Conservation (phyloP, 2,329 filamentous ascomycete genomes). For the Parafenestella ontariensis region DNA sequence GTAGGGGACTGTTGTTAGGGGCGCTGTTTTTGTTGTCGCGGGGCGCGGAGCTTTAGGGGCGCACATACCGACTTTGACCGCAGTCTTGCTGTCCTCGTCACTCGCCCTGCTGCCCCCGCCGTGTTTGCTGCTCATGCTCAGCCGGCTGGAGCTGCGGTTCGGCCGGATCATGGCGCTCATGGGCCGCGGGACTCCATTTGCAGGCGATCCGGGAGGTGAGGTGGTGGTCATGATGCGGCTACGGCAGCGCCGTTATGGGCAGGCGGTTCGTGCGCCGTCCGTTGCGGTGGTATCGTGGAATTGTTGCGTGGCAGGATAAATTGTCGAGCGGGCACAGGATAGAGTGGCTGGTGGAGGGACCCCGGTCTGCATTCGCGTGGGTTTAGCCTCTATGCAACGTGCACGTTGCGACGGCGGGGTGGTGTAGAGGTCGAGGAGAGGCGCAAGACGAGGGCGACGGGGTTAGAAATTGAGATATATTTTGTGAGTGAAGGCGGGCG, state of each 20-base stretch:
- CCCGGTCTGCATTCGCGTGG: constrained; percentile 17
- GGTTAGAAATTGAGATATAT: constrained; percentile 14
- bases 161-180: constrained; percentile 82
- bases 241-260: constrained; percentile 29
- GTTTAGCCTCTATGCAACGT: neutral
- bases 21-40: neutral
- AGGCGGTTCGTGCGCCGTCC: constrained; percentile 18
- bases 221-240: constrained; percentile 41
- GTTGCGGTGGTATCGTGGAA: constrained; percentile 7
- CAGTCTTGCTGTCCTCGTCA: constrained; percentile 88
- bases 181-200: constrained; percentile 64
- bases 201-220: constrained; percentile 49
- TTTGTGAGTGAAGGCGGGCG: constrained; percentile 11
- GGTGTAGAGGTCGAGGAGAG: neutral
- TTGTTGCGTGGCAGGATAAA: constrained; percentile 11
- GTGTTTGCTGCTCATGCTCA: constrained; percentile 82
- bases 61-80: constrained; percentile 92
- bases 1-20: constrained; percentile 36
- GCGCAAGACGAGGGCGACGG: constrained; percentile 2
- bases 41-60: constrained; percentile 10
- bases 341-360: constrained; percentile 13
- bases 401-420: neutral
- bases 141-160: constrained; percentile 79
- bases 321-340: constrained; percentile 14
- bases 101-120: constrained; percentile 81